A percentile compares a stretch with the other conserved stretches of the same genome.
Evolutionary conservation across 1,139 yeast species (phyloP).

Genomic region (Eremothecium cymbalariae): DNA sequence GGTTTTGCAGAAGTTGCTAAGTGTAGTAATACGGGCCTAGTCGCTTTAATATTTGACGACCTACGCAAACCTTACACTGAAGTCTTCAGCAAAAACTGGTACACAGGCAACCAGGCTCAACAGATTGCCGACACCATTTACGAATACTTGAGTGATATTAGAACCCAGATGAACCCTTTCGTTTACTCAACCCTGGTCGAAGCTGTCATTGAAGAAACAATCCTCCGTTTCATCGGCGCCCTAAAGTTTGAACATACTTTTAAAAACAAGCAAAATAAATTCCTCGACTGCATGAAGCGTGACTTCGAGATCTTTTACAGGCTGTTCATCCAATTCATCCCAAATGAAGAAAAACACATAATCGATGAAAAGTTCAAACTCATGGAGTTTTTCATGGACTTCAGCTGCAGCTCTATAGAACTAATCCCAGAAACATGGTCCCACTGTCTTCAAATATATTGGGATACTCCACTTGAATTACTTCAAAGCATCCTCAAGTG

Average conservation of each 20-base stretch:
- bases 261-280: constrained; percentile 36
- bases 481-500: constrained; percentile 42
- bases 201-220: constrained; percentile 43
- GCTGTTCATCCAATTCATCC: constrained; percentile 46
- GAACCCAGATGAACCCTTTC: constrained; percentile 40
- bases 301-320: constrained; percentile 64
- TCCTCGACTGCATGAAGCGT: constrained; percentile 49
- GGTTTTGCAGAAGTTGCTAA: constrained; percentile 76
- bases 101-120: constrained; percentile 44
- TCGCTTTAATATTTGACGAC: constrained; percentile 67
- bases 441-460: constrained; percentile 49
- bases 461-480: constrained; percentile 60
- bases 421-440: constrained; percentile 52
- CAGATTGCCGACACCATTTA: constrained; percentile 63
- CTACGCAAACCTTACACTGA: constrained; percentile 41
- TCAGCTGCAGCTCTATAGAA: constrained; percentile 48
- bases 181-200: constrained; percentile 47
- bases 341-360: constrained; percentile 36
- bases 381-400: constrained; percentile 65
- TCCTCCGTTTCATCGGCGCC: constrained; percentile 42
- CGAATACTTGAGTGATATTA: constrained; percentile 64
- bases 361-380: constrained; percentile 48
- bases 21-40: constrained; percentile 53
- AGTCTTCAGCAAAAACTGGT: constrained; percentile 45
- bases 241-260: constrained; percentile 37